phyloP scores from a whole-genome alignment of 495 filamentous ascomycete genomes.

The Aspergillus baeticus region DNA sequence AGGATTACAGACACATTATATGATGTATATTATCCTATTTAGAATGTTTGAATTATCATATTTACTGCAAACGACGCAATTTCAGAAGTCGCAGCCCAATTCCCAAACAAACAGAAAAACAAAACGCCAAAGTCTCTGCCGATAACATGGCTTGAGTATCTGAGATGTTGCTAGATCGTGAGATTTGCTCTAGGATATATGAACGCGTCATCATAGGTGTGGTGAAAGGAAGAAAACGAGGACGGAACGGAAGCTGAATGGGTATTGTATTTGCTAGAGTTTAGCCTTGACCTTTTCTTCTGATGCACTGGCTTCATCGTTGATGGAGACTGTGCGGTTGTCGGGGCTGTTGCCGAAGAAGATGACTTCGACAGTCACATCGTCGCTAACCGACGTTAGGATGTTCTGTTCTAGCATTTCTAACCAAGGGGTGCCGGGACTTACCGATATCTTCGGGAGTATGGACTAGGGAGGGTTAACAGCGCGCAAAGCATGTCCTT shows the following conservation, averaged over 20 bases:
- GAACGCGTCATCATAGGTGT: no score
- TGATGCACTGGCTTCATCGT: conserved; percentile 79
- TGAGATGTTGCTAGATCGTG: conserved; percentile 5
- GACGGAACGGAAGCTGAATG: neutral
- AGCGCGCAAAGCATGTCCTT: conserved; percentile 92
- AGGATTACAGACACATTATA: no score
- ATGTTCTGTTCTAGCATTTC: neutral
- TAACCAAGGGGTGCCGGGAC: conserved; percentile 10
- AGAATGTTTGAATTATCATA: neutral
- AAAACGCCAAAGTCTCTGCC: conserved; percentile 1
- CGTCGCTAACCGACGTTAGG: conserved; percentile 57
- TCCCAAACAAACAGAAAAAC: neutral
- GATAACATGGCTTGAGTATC: neutral
- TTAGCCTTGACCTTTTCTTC: conserved; percentile 56
- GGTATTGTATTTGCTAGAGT: conserved; percentile 37
- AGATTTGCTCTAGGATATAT: neutral
- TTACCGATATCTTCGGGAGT: conserved; percentile 85
- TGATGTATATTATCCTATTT: no score
- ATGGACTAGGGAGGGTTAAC: conserved; percentile 87
- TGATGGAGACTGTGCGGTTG: conserved; percentile 73
- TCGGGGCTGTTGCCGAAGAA: conserved; percentile 88
- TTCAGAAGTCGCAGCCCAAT: neutral
- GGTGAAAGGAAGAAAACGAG: neutral
- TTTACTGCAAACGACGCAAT: neutral
- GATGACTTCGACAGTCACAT: conserved; percentile 96